Evolutionary conservation across 495 filamentous ascomycete genomes (phyloP), one percentile per base, ranked within the genome.

Genomic region (Achaetomiella virescens): DNA sequence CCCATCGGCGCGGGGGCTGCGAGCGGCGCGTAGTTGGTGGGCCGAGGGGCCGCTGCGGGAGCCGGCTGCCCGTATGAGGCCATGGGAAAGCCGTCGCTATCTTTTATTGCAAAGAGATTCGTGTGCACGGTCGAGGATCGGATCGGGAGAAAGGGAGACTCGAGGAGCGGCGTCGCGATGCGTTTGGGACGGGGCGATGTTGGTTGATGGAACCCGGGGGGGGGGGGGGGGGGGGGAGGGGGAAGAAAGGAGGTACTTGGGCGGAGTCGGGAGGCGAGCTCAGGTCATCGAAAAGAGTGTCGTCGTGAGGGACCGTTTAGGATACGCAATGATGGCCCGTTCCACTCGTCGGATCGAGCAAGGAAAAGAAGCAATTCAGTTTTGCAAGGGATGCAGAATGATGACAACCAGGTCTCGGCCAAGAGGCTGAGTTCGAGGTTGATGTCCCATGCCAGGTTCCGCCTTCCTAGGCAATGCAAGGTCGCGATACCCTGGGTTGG

Each of bases 51-150:
- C 42, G 69, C 66, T 47, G 74, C 66, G 52, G 67, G 68, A 24
- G 70, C 58, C 45, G 70, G 64, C 48, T 75, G 69, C 51, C 75
- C 68, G 62, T 72, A 73, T 33, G 76, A 78, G 56, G 75, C 70
- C 76, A 78, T 78, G 46, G 50, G 40, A 17, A 4, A n/a, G 3
- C 24, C 10, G 5, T 29, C 7, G 11, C 43, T 20, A n/a, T 36
- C 20, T 8, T 31, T 42, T 17, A 18, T 47, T 15, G 18, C 20
- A 17, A 22, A 3, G 35, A 33, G 20, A 21, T 61, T 11, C 20
- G 18, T n/a, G 9, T 37, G 51, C 27, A 44, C 11, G 25, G 21
- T 21, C 33, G 53, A 27, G 15, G 33, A 45, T 24, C 29, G 50
- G 49, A 49, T 45, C 11, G 24, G 33, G 43, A 36, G 46, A 6